A percentile compares a stretch with the other conserved stretches of the same genome.
Evolutionary conservation across 192 early-diverging fungal species (phyloP).

Genomic region (Entomortierella chlamydospora): DNA sequence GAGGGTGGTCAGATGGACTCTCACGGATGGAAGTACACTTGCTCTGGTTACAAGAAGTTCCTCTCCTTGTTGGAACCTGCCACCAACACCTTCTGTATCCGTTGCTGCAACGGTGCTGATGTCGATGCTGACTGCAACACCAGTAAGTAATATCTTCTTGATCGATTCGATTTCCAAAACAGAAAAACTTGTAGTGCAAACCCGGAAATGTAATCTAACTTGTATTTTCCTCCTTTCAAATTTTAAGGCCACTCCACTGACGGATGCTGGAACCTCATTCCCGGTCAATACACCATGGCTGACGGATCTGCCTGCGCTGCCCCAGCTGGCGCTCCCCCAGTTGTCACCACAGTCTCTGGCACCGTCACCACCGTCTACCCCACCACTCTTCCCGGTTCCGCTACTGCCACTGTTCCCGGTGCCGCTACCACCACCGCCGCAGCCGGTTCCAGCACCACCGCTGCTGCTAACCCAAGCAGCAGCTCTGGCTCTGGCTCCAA

Average conservation of each 20-base stretch:
- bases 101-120: slow-evolving; percentile 44
- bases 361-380: neutral
- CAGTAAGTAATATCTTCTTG: slow-evolving; percentile 31
- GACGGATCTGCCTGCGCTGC: slow-evolving; percentile 23
- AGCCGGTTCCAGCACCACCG: neutral
- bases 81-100: slow-evolving; percentile 58
- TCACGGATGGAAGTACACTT: slow-evolving; percentile 52
- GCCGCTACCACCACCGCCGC: neutral
- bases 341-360: neutral
- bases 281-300: slow-evolving; percentile 39
- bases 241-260: slow-evolving; percentile 24
- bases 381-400: neutral
- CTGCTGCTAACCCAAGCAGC: neutral
- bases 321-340: slow-evolving; percentile 6
- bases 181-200: too few relatives aligned
- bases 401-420: neutral
- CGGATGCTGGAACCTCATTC: slow-evolving; percentile 52
- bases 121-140: slow-evolving; percentile 28
- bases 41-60: slow-evolving; percentile 54
- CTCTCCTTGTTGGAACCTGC: slow-evolving; percentile 57
- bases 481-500: neutral
- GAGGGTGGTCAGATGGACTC: slow-evolving; percentile 57
- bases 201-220: neutral
- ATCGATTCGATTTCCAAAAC: too few relatives aligned
- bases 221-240: neutral